Base-by-base conservation (phyloP, 768 basidiomycete genomes). In the Pleurotus giganteus region DNA sequence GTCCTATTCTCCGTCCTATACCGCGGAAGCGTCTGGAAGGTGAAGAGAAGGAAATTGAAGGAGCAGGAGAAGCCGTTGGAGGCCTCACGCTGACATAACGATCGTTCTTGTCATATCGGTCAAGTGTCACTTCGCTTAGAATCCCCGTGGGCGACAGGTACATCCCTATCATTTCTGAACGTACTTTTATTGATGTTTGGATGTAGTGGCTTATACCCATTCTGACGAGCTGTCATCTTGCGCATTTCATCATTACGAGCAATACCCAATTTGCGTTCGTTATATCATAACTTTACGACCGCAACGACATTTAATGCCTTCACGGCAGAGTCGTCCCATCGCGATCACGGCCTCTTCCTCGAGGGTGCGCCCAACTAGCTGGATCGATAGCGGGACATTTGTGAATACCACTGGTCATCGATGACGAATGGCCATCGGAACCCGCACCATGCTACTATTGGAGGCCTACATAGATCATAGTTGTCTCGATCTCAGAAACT, bases 281-380 rank as follows among this genome's bases (percentile, higher is more conserved):
- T 47, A 47, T 34, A 37, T 37, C 54, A 52, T 58, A 61, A 53
- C 47, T 57, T 51, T 13, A 19, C 49, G 2, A 34, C 13, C 5
- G 32, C 21, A 15, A 19, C 11, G 15, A 19, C 34, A 23, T 19
- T 19, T 4, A 23, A 36, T 37, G 49, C 31, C 58, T 75, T 79
- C 55, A 85, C 65, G 7, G 83, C 84, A 0, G 65, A 65, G 43
- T 82, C 84, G 9, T 4, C 80, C 76, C 80, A 91, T 83, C 0
- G 73, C 78, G 49, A 91, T 78, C 2, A 89, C 79, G 0, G 83
- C 89, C 61, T 91, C 89, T 61, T 91, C 90, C 61, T 91, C 89
- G 55, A 83, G 70, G 4, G 84, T 86, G 41, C 84, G 75, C 2
- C 85, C 87, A 7, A 89, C 74, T 6, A 91, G 64, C 65, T 91